These are phyloP conservation scores for Pestalotiopsis fici DNA, from an alignment of 2,329 filamentous ascomycete species.

Conservation along the genomic window DNA sequence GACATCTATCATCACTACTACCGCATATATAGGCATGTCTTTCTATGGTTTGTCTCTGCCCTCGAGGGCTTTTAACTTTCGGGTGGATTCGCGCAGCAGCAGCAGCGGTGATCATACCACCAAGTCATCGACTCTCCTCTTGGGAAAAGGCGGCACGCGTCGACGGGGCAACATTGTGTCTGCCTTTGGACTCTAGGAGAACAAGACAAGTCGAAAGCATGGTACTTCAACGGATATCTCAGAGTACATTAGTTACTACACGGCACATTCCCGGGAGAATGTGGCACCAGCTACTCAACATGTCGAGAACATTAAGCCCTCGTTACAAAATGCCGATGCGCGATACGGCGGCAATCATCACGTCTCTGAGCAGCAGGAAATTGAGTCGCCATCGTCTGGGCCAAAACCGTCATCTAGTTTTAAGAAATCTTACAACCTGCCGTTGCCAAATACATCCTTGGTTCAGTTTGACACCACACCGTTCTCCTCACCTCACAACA, in stretches of 20 bases:
- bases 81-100: background rate
- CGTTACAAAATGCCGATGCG: background rate
- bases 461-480: background rate
- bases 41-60: slow-evolving; percentile 4
- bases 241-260: slow-evolving; percentile 1
- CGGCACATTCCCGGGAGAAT: background rate
- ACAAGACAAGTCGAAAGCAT: background rate
- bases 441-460: background rate
- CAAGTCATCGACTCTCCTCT: background rate
- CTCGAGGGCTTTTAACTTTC: background rate
- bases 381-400: background rate
- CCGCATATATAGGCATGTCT: slow-evolving; percentile 8
- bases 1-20: background rate
- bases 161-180: background rate
- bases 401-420: background rate
- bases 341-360: background rate
- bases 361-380: background rate
- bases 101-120: background rate
- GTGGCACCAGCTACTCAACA: background rate
- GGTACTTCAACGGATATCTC: background rate
- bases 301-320: background rate
- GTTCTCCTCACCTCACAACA: background rate
- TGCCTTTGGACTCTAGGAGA: background rate
- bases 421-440: background rate
- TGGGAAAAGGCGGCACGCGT: background rate